Percentiles rank a stretch among this genome's conserved stretches.
phyloP scores from a whole-genome alignment of 2,329 filamentous ascomycete species.

The Diaporthe citriasiana region DNA sequence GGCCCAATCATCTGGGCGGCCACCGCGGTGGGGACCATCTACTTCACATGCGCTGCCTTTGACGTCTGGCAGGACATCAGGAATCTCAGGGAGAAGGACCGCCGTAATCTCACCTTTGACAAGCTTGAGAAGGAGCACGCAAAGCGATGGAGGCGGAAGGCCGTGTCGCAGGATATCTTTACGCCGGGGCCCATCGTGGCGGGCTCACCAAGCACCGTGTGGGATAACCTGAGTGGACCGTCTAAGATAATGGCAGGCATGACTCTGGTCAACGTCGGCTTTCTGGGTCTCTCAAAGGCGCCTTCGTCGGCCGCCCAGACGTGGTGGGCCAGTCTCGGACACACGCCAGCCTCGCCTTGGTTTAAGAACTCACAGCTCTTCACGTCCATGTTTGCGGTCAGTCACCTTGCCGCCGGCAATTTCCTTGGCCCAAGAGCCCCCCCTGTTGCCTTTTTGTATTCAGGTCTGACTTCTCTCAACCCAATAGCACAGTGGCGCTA shows the following conservation, averaged over 20 bases:
- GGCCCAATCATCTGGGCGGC: slow-evolving; percentile 45
- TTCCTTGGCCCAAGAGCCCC: too few relatives aligned
- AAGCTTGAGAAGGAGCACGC: slow-evolving; percentile 36
- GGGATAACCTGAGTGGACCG: slow-evolving; percentile 42
- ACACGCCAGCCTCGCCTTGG: slow-evolving; percentile 30
- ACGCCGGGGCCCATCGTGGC: slow-evolving; percentile 27
- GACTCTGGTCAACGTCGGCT: slow-evolving; percentile 42
- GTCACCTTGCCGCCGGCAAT: not conserved
- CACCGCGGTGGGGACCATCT: slow-evolving; percentile 41
- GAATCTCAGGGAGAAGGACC: slow-evolving; percentile 18
- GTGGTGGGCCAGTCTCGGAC: slow-evolving; percentile 23
- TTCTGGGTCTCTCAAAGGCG: slow-evolving; percentile 38
- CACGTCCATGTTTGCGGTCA: slow-evolving; percentile 48
- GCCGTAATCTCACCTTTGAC: slow-evolving; percentile 33
- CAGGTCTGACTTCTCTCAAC: not conserved
- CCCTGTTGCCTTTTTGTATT: not conserved
- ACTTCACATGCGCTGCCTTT: slow-evolving; percentile 36
- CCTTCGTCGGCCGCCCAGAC: slow-evolving; percentile 35
- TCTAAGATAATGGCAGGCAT: slow-evolving; percentile 41
- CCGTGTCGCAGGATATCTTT: not conserved
- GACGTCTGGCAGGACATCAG: slow-evolving; percentile 35
- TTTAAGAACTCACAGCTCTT: slow-evolving; percentile 44
- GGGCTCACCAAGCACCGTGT: slow-evolving; percentile 37
- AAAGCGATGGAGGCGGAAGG: not conserved
- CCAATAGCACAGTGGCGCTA: slow-evolving; percentile 44